Base-by-base conservation (phyloP, 1,284 basidiomycete species). In the Sporisorium graminicola region DNA sequence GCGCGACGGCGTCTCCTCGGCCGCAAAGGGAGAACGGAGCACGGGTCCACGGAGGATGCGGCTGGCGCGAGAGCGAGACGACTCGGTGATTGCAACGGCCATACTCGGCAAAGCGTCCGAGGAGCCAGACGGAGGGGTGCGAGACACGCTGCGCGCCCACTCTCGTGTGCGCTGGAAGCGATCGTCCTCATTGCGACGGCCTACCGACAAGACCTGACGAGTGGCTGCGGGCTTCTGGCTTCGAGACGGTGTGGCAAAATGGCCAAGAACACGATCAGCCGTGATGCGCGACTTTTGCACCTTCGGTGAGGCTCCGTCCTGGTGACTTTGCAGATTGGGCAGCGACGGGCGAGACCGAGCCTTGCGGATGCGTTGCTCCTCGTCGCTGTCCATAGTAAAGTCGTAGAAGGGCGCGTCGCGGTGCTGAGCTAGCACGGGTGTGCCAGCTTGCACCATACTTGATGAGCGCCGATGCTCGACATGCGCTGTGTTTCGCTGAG, bases 311-410 rank as follows among this genome's bases (percentile, higher is more conserved):
- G 20, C 24, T 6, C 16, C 20, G 14, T 47, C 18, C 31, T 46
- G 46, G 26, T 27, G 40, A 5, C 46, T 12, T 13, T 6, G 50
- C 31, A 66, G 18, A 9, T 72, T 66, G 1, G 69, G 69, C 20
- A 72, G 27, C 3, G 69, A 72, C 9, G 70, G 57, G 18, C 70
- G 65, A 6, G 70, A 57, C 20, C 70, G 65, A 22, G 59, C 40
- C 27, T 61, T 62, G 31, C 52, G 68, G 10, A 69, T 59, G 26
- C 40, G 61, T 13, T 60, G 52, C 52, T 77, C 74, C 47, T 77
- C 70, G 37, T 77, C 74, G 50, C 74, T 77, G 40, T 73, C 66
- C 22, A 77, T 64, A 29, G 70, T 73, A 24, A 77, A 73, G 54
- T 77, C 74, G 35, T 66, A 65, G 58, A 77, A 77, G 9, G 56